These are phyloP conservation scores for Candida easanensis DNA, from an alignment of 805 yeast species.

Conservation along the genomic window DNA sequence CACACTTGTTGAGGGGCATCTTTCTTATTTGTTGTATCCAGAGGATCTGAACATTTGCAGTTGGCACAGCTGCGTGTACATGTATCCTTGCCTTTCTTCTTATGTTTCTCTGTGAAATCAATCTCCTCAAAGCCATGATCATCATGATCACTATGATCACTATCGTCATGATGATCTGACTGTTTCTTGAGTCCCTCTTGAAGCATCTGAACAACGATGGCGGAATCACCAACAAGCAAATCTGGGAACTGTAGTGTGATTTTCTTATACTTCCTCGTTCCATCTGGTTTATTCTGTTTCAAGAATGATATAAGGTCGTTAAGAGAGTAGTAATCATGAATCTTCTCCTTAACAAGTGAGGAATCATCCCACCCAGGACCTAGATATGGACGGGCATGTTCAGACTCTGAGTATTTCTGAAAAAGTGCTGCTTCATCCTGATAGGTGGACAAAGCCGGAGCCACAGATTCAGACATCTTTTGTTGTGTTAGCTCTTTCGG, in stretches of 20 bases:
- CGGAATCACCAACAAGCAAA: slow-evolving; percentile 69
- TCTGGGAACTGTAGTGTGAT: slow-evolving; percentile 94
- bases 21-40: slow-evolving; percentile 4
- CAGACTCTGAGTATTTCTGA: slow-evolving; percentile 36
- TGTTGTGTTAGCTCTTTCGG: no score
- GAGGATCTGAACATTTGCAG: slow-evolving; percentile 27
- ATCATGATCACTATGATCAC: background rate
- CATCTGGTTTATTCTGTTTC: slow-evolving; percentile 28
- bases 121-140: slow-evolving; percentile 10
- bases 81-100: slow-evolving; percentile 10
- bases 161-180: slow-evolving; percentile 10
- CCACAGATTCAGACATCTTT: slow-evolving; percentile 32
- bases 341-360: slow-evolving; percentile 14
- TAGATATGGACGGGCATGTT: slow-evolving; percentile 29
- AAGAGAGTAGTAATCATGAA: slow-evolving; percentile 55
- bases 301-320: slow-evolving; percentile 44
- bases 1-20: slow-evolving; percentile 46
- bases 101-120: slow-evolving; percentile 4
- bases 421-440: slow-evolving; percentile 63
- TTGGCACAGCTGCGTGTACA: slow-evolving; percentile 22
- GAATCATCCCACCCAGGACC: slow-evolving; percentile 26
- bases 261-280: slow-evolving; percentile 35
- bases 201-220: slow-evolving; percentile 57
- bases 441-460: slow-evolving; percentile 74
- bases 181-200: slow-evolving; percentile 31